phyloP scores from a whole-genome alignment of 257 asterid genomes.

The Forsythia suspensa region DNA sequence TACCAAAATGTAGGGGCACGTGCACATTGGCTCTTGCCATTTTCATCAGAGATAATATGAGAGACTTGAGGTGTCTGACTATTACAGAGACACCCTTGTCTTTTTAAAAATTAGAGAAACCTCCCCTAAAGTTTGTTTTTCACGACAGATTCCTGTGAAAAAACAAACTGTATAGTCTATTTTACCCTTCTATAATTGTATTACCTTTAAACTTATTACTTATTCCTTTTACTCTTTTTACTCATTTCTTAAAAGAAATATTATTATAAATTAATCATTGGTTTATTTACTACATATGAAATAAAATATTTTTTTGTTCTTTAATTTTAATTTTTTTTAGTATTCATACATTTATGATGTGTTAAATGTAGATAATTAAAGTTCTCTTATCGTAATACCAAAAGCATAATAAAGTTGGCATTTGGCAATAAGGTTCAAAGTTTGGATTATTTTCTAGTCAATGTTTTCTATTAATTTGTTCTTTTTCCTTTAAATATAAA shows the following conservation, averaged over 20 bases:
- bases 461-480: too few species aligned
- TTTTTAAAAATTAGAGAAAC: background rate
- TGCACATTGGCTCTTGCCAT: background rate
- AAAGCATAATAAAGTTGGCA: too few species aligned
- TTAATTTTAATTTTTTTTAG: too few species aligned
- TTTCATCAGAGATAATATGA: background rate
- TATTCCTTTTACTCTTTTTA: background rate
- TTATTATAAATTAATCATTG: background rate
- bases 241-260: background rate
- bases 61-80: background rate
- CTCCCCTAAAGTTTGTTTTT: background rate
- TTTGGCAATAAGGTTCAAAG: too few species aligned
- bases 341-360: too few species aligned
- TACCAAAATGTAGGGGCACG: background rate
- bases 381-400: too few species aligned
- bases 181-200: background rate
- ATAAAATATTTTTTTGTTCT: background rate
- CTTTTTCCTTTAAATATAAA: background rate
- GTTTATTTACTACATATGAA: too few species aligned
- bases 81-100: background rate
- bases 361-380: too few species aligned
- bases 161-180: background rate
- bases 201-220: too few species aligned
- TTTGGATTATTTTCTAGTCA: background rate
- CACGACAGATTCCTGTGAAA: background rate